Percentiles rank a stretch among this genome's conserved stretches.
Conservation (phyloP, 1,139 yeast species). For the Saccharomycopsis crataegensis region DNA sequence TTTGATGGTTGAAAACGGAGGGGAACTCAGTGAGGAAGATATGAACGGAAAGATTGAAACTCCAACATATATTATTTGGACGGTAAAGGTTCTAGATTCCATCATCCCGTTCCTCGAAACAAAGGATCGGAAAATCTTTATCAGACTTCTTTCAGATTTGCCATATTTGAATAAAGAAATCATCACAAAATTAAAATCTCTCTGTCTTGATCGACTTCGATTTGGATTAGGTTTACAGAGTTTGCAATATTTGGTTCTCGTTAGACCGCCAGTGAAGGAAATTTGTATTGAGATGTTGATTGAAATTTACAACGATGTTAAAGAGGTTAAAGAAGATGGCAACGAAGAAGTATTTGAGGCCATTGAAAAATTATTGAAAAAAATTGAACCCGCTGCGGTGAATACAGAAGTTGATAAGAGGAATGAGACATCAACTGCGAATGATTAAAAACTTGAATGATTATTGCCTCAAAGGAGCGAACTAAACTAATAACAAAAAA, state of each 20-base stretch:
- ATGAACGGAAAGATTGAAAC: constrained; percentile 27
- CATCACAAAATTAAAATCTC: constrained; percentile 57
- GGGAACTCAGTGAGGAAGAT: background rate
- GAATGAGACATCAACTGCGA: background rate
- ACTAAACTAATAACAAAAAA: too few species aligned
- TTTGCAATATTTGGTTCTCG: constrained; percentile 75
- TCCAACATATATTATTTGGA: constrained; percentile 59
- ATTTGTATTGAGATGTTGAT: constrained; percentile 59
- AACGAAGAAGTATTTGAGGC: constrained; percentile 36
- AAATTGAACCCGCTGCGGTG: constrained; percentile 1
- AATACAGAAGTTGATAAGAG: background rate
- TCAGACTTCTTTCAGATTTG: constrained; percentile 76
- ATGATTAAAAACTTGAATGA: too few species aligned
- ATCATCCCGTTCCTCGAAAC: constrained; percentile 79
- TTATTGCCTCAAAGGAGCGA: too few species aligned
- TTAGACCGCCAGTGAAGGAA: constrained; percentile 75
- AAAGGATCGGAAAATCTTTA: constrained; percentile 69
- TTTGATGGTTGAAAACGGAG: constrained; percentile 4
- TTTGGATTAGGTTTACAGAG: constrained; percentile 74
- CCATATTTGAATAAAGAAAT: constrained; percentile 63
- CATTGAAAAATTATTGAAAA: constrained; percentile 10
- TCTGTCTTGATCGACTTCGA: constrained; percentile 84
- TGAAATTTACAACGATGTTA: constrained; percentile 44
- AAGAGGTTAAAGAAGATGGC: constrained; percentile 46
- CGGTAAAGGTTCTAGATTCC: constrained; percentile 65